Conservation (phyloP, 1,284 basidiomycete genomes). For the Cystobasidium slooffiae region DNA sequence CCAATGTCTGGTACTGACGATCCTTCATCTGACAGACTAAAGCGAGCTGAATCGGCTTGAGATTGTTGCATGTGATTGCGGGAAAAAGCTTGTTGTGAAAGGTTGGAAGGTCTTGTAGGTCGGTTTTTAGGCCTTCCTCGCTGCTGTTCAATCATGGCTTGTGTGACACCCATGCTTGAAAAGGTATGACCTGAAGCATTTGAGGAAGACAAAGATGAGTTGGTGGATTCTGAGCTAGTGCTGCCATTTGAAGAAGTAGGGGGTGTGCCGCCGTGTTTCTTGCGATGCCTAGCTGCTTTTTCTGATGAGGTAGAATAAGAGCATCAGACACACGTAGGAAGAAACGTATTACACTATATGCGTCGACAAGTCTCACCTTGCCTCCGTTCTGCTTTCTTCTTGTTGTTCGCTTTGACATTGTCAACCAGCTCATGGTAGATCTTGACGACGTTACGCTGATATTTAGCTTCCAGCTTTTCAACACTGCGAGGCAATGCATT, state of each 20-base stretch:
- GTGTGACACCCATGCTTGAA: background rate
- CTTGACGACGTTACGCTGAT: conserved; percentile 7
- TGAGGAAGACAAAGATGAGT: background rate
- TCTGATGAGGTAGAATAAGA: background rate
- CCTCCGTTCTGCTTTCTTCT: conserved; percentile 10
- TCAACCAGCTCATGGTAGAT: conserved; percentile 4
- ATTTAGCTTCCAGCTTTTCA: conserved; percentile 5
- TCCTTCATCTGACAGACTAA: background rate
- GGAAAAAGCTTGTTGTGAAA: conserved; percentile 3
- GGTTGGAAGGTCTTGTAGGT: background rate
- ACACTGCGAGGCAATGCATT: background rate
- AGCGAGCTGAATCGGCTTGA: background rate
- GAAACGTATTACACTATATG: background rate
- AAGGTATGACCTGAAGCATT: background rate
- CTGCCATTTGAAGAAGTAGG: background rate
- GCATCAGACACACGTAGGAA: background rate
- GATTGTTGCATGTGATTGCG: too few relatives aligned
- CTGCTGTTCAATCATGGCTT: background rate
- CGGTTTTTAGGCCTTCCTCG: background rate
- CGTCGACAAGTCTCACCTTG: background rate
- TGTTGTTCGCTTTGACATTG: background rate
- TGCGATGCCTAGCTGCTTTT: background rate
- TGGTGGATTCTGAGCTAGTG: too few relatives aligned
- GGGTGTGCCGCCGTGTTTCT: background rate
- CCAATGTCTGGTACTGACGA: background rate